Conservation (phyloP, 2,329 filamentous ascomycete genomes). For the Zasmidium cellare region DNA sequence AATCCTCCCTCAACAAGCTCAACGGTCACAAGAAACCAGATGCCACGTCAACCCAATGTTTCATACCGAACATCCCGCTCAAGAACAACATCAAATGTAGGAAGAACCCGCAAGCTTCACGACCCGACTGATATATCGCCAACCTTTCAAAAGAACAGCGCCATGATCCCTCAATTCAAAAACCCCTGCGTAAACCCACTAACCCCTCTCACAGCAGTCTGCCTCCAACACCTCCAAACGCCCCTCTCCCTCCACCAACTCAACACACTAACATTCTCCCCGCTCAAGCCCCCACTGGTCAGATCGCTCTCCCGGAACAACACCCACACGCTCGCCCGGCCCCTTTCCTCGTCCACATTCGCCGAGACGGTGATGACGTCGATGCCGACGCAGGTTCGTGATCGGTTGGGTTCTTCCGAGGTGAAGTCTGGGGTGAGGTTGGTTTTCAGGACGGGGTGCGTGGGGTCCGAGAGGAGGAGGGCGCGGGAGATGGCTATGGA, state of each 20-base stretch:
- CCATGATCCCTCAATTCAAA: slow-evolving; percentile 3
- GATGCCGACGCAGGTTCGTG: background rate
- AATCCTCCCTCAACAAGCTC: too few relatives aligned
- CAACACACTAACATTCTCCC: slow-evolving; percentile 13
- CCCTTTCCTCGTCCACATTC: slow-evolving; percentile 12
- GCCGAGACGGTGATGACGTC: slow-evolving; percentile 12
- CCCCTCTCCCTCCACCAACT: slow-evolving; percentile 15
- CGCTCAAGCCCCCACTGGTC: background rate
- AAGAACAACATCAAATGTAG: too few relatives aligned
- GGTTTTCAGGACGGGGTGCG: slow-evolving; percentile 5
- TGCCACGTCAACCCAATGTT: too few relatives aligned
- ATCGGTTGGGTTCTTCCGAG: background rate
- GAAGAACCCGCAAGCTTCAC: too few relatives aligned
- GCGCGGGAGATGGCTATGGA: slow-evolving; percentile 4
- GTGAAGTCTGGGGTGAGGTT: slow-evolving; percentile 10
- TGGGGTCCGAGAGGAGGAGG: slow-evolving; percentile 3
- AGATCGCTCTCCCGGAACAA: slow-evolving; percentile 7
- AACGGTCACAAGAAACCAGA: too few relatives aligned
- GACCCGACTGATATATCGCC: too few relatives aligned
- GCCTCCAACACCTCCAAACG: slow-evolving; percentile 16
- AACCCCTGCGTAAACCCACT: slow-evolving; percentile 2
- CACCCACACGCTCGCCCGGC: slow-evolving; percentile 15
- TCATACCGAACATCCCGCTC: too few relatives aligned
- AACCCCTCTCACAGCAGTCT: slow-evolving; percentile 15
- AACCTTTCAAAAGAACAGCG: too few relatives aligned